These are phyloP conservation scores for Crithidia sp. DNA, from an alignment of 208 protist genomes.

Conservation along the genomic window DNA sequence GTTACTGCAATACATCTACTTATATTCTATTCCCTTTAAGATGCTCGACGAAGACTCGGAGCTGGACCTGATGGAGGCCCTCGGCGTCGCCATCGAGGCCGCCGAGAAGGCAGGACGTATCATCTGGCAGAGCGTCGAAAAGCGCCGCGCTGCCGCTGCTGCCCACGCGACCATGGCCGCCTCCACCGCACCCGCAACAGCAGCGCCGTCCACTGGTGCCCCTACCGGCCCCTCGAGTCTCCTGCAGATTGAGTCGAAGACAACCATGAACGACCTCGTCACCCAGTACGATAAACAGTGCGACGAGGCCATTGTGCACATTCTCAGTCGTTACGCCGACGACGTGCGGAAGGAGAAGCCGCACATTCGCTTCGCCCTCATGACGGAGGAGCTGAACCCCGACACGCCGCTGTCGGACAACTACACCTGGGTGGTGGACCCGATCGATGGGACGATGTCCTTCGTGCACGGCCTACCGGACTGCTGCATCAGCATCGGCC, in stretches of 20 bases:
- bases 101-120: constrained; percentile 47
- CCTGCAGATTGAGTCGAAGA: constrained; percentile 36
- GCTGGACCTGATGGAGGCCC: constrained; percentile 48
- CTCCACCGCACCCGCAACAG: not conserved
- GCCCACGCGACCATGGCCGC: constrained; percentile 12
- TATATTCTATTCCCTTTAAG: not conserved
- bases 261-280: constrained; percentile 47
- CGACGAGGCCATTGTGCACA: constrained; percentile 43
- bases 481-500: constrained; percentile 80
- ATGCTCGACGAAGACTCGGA: constrained; percentile 17
- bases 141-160: constrained; percentile 28
- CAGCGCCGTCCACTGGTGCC: not conserved
- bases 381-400: constrained; percentile 56
- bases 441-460: constrained; percentile 78
- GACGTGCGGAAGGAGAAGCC: constrained; percentile 41
- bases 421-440: constrained; percentile 82
- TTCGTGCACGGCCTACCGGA: constrained; percentile 79
- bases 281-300: constrained; percentile 59
- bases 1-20: not conserved
- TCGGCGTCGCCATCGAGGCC: constrained; percentile 54
- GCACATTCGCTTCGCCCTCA: constrained; percentile 41
- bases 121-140: constrained; percentile 47
- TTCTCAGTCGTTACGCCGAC: constrained; percentile 36
- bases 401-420: constrained; percentile 45
- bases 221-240: not conserved